Base-by-base conservation (phyloP, 2,329 filamentous ascomycete species). In the Penicillium sp. region DNA sequence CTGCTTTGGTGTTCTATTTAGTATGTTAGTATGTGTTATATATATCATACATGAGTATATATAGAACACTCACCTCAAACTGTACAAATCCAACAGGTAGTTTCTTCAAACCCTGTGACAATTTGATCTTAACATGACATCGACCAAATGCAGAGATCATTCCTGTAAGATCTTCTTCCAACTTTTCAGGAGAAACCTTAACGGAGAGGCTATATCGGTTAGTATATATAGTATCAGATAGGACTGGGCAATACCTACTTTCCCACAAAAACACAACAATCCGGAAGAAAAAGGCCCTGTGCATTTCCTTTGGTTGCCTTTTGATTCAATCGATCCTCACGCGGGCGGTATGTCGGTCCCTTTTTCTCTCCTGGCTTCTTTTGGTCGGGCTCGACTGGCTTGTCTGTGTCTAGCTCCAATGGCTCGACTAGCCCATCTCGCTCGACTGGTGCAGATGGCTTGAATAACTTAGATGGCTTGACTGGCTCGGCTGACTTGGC, bases 1-100 rank as follows among this genome's bases (percentile, higher is more conserved):
- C 29, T 44, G 29, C 31, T 46, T 18, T 29, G 42, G 24, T 37
- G 16, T 48, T 26, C 10, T 56, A 39, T 20, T 51, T 1, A 20
- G 13, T 16, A 53, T 8, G 48, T 54, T 42, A 54, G 45, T 46
- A 46, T 16, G 3, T 14, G 4, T 10, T 42, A 16, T 16, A 24
- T 16, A 40, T 24, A 14, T 22, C 38, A 13, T 7, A 39, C 20
- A 31, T 8, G 31, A n/a, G 14, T 14, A 6, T n/a, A 11, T 18
- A 48, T 38, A 8, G 16, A 39, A 29, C 2, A 52, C 64, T 52
- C 61, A 72, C 73, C 59, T 76, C 68, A 56, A 73, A 76, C 53
- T 76, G 74, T 22, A 75, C 66, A 64, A 76, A 73, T 14, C 68
- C 74, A 37, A 66, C 69, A 0, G 73, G 72, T 14, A 76, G 63